Evolutionary conservation across 345 rosid species (phyloP).

Genomic region (Arabis alpina): DNA sequence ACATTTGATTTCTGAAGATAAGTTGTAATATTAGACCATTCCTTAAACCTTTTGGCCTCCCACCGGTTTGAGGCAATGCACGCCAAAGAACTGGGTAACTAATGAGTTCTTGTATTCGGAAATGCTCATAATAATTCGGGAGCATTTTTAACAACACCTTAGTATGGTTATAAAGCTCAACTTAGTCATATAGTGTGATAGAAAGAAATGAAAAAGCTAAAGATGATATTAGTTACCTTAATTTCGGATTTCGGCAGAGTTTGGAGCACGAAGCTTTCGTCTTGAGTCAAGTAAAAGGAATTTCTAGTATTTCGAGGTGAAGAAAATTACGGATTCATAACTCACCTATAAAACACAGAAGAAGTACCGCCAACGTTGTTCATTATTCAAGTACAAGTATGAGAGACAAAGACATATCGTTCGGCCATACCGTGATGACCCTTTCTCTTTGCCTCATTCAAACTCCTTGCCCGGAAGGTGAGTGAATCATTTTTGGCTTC

Average conservation of each 20-base stretch:
- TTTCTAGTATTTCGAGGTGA: conserved; percentile 84
- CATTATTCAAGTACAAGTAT: too few species aligned
- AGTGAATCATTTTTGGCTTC: too few species aligned
- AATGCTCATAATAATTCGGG: conserved; percentile 64
- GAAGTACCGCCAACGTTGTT: too few species aligned
- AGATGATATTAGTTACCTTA: conserved; percentile 47
- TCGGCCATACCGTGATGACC: too few species aligned
- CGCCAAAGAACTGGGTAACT: conserved; percentile 71
- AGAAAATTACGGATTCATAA: conserved; percentile 42
- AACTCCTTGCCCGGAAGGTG: too few species aligned
- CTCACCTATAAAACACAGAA: too few species aligned
- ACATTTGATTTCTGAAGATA: neutral
- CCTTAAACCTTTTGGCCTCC: conserved; percentile 67
- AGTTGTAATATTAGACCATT: neutral
- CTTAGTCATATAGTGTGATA: neutral
- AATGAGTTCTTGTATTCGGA: conserved; percentile 64
- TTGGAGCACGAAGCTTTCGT: conserved; percentile 70
- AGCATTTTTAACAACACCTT: conserved; percentile 74
- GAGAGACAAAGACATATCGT: too few species aligned
- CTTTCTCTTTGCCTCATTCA: too few species aligned
- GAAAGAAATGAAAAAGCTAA: neutral
- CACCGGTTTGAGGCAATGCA: conserved; percentile 66
- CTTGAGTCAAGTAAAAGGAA: conserved; percentile 71
- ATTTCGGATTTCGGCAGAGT: conserved; percentile 75
- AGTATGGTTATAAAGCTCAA: conserved; percentile 22